Percentiles rank a stretch among this genome's conserved stretches.
Conservation (phyloP, 2,329 filamentous ascomycete genomes). For the Aspergillus pseudotamarii region DNA sequence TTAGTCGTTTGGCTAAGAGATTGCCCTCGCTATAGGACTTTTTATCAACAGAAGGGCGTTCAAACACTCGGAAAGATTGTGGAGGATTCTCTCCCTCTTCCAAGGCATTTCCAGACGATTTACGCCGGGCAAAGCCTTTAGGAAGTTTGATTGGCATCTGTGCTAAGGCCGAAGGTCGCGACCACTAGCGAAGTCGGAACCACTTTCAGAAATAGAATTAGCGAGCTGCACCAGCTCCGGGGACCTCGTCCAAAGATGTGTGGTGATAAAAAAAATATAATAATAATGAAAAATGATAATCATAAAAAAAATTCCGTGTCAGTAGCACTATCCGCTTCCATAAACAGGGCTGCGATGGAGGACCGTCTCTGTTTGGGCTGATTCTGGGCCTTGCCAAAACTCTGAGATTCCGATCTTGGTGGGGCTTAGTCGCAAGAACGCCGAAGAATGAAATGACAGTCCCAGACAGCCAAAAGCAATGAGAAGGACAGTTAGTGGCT, state of each 20-base stretch:
- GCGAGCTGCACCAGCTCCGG: slow-evolving; percentile 17
- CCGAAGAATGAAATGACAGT: slow-evolving; percentile 17
- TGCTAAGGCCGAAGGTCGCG: slow-evolving; percentile 10
- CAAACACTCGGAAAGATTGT: slow-evolving; percentile 58
- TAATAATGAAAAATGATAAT: neutral
- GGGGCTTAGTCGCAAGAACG: slow-evolving; percentile 18
- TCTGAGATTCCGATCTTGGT: slow-evolving; percentile 19
- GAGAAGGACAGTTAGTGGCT: slow-evolving; percentile 5
- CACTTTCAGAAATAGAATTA: slow-evolving; percentile 17
- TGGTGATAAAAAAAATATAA: neutral
- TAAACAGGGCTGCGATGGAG: slow-evolving; percentile 18
- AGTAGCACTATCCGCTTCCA: slow-evolving; percentile 19
- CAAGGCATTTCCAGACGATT: slow-evolving; percentile 58
- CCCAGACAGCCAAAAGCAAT: slow-evolving; percentile 7
- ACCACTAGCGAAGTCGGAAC: slow-evolving; percentile 18
- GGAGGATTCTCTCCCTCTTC: slow-evolving; percentile 48
- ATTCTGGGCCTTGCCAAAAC: slow-evolving; percentile 21
- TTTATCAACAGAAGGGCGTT: slow-evolving; percentile 49
- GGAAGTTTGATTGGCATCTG: slow-evolving; percentile 60
- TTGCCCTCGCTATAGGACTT: slow-evolving; percentile 49
- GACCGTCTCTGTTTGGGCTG: slow-evolving; percentile 11
- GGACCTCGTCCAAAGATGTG: slow-evolving; percentile 4
- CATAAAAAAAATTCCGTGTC: slow-evolving; percentile 11
- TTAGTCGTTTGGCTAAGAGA: slow-evolving; percentile 36
- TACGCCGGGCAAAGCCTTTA: slow-evolving; percentile 57